Percentiles rank a stretch among this genome's conserved stretches.
These are phyloP conservation scores for Crithidia thermophila DNA, from an alignment of 208 protist species.

Conservation along the genomic window DNA sequence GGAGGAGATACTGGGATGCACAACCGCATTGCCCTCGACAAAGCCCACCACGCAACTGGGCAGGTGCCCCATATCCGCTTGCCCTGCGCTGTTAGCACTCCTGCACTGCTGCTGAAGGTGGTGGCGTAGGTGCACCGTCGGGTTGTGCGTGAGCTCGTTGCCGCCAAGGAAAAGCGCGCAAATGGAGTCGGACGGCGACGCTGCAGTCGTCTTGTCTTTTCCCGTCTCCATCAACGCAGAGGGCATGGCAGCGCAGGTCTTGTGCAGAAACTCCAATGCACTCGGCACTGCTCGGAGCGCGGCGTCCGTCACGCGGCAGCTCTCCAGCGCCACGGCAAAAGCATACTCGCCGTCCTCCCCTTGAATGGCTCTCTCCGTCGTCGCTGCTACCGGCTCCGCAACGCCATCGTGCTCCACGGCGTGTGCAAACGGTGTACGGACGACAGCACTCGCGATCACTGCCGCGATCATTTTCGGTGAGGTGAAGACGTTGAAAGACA, in stretches of 20 bases:
- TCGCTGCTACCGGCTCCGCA: too few relatives aligned
- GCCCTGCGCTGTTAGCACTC: background rate
- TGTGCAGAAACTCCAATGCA: too few relatives aligned
- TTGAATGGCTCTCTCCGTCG: too few relatives aligned
- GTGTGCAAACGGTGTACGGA: too few relatives aligned
- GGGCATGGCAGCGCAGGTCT: too few relatives aligned
- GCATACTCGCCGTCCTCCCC: background rate
- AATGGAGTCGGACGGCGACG: background rate
- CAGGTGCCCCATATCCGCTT: background rate
- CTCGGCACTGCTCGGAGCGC: background rate
- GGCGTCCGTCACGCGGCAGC: constrained; percentile 8
- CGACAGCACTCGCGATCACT: constrained; percentile 1
- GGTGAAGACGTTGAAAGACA: constrained; percentile 18
- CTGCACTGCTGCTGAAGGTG: background rate
- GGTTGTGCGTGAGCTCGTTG: constrained; percentile 12
- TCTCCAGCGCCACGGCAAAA: constrained; percentile 14
- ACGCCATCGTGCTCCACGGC: background rate
- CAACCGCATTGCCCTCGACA: constrained; percentile 31
- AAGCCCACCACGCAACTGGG: constrained; percentile 15
- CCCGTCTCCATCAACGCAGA: too few relatives aligned
- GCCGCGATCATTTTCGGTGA: constrained; percentile 3
- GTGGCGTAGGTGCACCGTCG: constrained; percentile 9
- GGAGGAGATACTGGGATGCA: background rate
- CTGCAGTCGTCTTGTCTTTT: background rate
- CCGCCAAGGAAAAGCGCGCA: constrained; percentile 19